Evolutionary conservation across 805 yeast species (phyloP), one percentile per base, ranked within the genome.

Genomic region (Wickerhamomyces hampshirensis): DNA sequence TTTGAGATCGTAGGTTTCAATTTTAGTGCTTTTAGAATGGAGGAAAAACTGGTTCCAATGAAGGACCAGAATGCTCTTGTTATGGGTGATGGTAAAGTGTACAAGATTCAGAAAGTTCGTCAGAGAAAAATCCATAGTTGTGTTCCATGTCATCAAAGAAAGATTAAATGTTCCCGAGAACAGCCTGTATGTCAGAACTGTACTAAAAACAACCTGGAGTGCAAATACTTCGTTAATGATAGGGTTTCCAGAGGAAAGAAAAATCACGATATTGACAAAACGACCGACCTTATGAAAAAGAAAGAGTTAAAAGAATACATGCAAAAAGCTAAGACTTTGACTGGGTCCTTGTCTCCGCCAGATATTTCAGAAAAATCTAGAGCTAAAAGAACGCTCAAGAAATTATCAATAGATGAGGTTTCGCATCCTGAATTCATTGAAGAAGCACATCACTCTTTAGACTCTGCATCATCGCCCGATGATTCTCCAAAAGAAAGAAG

Each of bases 101-200:
- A 73, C 63, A 77, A 77, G 53, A 71, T 75, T 13, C 84, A 77
- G 47, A 74, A 72, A 40, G 62, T 77, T 4, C 68, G 84, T 42
- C 84, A 77, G 53, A 53, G 84, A 36, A 69, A 69, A 47, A 75
- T 77, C 30, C 60, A 71, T 30, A 66, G 74, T 35, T 77, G 84
- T 52, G 68, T 72, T 12, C 62, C 79, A 31, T 77, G 84, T 48
- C 80, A 77, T 48, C 66, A 73, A 28, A 68, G 73, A 44, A 76
- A 76, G 52, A 68, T 74, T 45, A 74, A 73, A 47, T 77, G 83
- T 47, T 63, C 75, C 2, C 58, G 79, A 43, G 72, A 61, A 9
- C 68, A 59, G 16, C 82, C 82, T 3, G 52, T 62, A 3, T 77
- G 82, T 45, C 58, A 61, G 36, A 69, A 67, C 49, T 77, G 84